Base-by-base conservation (phyloP, 2,329 filamentous ascomycete species). In the Xylaria arbuscula region DNA sequence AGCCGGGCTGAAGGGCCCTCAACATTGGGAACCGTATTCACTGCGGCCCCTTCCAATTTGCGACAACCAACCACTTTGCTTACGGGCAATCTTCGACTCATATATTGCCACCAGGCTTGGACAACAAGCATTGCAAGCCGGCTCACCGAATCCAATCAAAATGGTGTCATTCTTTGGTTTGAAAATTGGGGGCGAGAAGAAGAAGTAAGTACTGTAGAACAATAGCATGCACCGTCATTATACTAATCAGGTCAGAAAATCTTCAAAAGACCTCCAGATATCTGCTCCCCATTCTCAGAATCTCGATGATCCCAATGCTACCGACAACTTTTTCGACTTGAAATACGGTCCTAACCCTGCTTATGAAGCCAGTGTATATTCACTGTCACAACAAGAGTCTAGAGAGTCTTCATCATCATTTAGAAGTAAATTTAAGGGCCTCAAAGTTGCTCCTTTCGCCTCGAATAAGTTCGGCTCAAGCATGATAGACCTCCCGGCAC, bases 141-240 rank as follows among this genome's bases (percentile, higher is more conserved):
- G 59, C 40, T 28, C 45, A 24, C 45, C 11, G 15, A 32, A 22
- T 40, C 22, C 2, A 32, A 36, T 50, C 57, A 78, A 17, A 55
- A 88, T 89, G 87, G 87, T 88, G 24, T 88, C 87, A 2, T 87
- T 89, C 71, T 88, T 88, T 70, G 86, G 86, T 58, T 79, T 89
- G 75, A 87, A 84, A 76, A 80, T 88, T 68, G 85, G 86, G 28
- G 71, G 69, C 58, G 81, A 82, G 72, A 85, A 86, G 70, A 88
- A 84, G 80, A 88, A 88, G 78, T 84, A 80, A 82, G 85, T n/a
- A n/a, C n/a, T n/a, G n/a, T 82, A n/a, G 11, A 40, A 62, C 36
- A 42, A 68, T 67, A 64, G 28, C 48, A 61, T 9, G 32, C 3
- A 9, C 32, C 50, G 50, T 68, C 45, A 67, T 62, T 50, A 61